Evolutionary conservation across 257 asterid genomes (phyloP), one percentile per base, ranked within the genome.

Genomic region (Solanum tarapatanum): DNA sequence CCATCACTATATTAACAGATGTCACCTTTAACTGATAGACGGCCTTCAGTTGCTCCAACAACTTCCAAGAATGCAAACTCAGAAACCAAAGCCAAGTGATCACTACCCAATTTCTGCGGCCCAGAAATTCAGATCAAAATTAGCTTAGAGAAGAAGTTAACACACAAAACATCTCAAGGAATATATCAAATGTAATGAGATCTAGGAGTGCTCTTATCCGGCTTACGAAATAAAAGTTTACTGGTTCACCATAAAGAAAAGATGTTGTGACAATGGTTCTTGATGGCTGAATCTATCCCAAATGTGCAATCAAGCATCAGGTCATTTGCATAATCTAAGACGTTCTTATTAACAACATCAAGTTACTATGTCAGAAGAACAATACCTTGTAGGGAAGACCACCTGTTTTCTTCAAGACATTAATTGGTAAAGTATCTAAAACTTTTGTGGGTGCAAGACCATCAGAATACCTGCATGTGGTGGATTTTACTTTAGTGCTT

Each of bases 51-150:
- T 68, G 86, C 89, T 36, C 32, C 82, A 74, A 36, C 30, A 74
- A 36, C 55, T 79, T 51, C 77, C 60, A 82, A 36, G 86, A 89
- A 91, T 3, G 90, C 89, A 88, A 84, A 89, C 55, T 91, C 93
- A 77, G 92, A 86, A 16, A 88, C 93, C 91, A 91, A 88, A 13
- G 92, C 85, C 89, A 91, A 88, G 83, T 91, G 93, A 87, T 89
- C 91, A 39, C 91, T 89, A 36, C 93, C 93, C 82, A 91, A 21
- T 60, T 87, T 88, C 93, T 91, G 89, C 88, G 79, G 19, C 32
- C 24, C 70, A 69, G 24, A 39, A 37, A 37, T 58, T 33, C 35
- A 88, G 39, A 35, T 82, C 8, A 39, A 87, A 86, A 36, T 33
- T 76, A 24, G 41, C 73, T 76, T 37, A 23, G 35, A 12, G 28